phyloP scores from a whole-genome alignment of 2,329 filamentous ascomycete species.

The Lachnellula cervina region DNA sequence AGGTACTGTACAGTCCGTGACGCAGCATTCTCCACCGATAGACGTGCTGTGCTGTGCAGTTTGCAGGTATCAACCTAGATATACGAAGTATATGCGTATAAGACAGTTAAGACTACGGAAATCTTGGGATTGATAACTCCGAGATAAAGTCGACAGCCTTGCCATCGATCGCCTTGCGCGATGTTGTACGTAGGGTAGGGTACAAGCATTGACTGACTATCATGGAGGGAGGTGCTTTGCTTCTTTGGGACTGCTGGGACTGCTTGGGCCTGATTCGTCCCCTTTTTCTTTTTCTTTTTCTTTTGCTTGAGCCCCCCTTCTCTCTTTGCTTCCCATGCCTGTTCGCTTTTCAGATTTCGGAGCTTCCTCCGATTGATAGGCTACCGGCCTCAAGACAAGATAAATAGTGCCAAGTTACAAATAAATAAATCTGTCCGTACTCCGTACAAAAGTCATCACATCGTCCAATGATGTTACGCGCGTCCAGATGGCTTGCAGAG shows the following conservation, averaged over 20 bases:
- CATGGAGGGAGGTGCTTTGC: no score
- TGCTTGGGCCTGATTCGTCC: no score
- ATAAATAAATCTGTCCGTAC: not conserved
- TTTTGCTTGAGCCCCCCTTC: not conserved
- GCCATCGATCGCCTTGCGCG: not conserved
- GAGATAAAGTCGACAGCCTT: not conserved
- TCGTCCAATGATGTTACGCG: not conserved
- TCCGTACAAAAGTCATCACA: not conserved
- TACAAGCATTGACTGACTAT: no score
- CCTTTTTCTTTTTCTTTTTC: not conserved
- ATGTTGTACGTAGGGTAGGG: not conserved
- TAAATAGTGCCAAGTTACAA: not conserved
- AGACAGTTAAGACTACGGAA: no score
- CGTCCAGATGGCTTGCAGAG: not conserved
- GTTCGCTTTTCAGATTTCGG: not conserved
- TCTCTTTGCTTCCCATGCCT: not conserved
- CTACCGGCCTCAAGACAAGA: not conserved
- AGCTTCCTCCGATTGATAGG: not conserved
- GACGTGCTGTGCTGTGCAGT: not conserved
- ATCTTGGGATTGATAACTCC: not conserved
- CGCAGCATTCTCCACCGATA: no score
- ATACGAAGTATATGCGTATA: not conserved
- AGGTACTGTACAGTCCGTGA: no score
- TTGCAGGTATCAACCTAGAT: not conserved
- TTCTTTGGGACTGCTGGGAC: no score